These are phyloP conservation scores for Fusarium sp. DNA, from an alignment of 2,329 filamentous ascomycete species.

Conservation along the genomic window DNA sequence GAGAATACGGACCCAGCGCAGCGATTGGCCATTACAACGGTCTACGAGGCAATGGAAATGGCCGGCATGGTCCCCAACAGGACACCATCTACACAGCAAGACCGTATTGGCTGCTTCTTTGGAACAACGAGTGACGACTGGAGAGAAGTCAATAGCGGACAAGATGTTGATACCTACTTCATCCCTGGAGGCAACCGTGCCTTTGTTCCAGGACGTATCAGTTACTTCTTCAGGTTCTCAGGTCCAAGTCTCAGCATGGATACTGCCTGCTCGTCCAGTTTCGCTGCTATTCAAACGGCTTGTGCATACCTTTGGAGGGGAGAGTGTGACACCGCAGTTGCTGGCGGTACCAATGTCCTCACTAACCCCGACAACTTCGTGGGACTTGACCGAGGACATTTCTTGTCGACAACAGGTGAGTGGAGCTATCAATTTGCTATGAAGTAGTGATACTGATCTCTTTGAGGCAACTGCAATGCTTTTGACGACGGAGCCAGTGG, in stretches of 20 bases:
- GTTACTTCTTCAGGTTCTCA: slow-evolving; percentile 80
- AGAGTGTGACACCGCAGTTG: slow-evolving; percentile 74
- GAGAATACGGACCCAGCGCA: slow-evolving; percentile 82
- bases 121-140: slow-evolving; percentile 77
- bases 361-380: slow-evolving; percentile 76
- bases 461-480: slow-evolving; percentile 72
- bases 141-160: slow-evolving; percentile 78
- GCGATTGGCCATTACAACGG: slow-evolving; percentile 77
- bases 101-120: slow-evolving; percentile 71
- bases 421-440: not conserved
- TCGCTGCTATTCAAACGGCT: slow-evolving; percentile 71
- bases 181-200: slow-evolving; percentile 54
- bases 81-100: slow-evolving; percentile 71
- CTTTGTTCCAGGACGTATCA: slow-evolving; percentile 37
- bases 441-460: slow-evolving; percentile 67
- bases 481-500: slow-evolving; percentile 86
- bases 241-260: slow-evolving; percentile 79
- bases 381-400: slow-evolving; percentile 73
- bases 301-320: slow-evolving; percentile 73
- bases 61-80: slow-evolving; percentile 76
- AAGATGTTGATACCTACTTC: slow-evolving; percentile 73
- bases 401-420: slow-evolving; percentile 62
- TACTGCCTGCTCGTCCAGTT: slow-evolving; percentile 79
- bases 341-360: slow-evolving; percentile 73
- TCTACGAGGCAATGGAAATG: slow-evolving; percentile 85